Base-by-base conservation (phyloP, 495 filamentous ascomycete species). In the Geoglossum glabrum region DNA sequence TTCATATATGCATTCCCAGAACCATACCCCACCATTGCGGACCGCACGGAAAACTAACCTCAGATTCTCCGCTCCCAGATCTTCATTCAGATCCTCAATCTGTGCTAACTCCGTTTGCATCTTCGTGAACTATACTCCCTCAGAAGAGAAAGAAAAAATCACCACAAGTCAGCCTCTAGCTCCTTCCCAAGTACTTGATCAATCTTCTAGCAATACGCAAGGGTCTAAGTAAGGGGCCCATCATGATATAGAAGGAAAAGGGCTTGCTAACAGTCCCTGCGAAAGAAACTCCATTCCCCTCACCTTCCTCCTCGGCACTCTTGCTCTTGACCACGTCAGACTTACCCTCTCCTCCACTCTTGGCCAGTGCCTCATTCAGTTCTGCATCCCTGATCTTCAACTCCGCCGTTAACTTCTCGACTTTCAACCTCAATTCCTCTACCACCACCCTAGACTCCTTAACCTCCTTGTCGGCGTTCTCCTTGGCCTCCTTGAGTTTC, bases 241-340 rank as follows among this genome's bases (percentile, higher is more conserved):
- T 23, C 3, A 50, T 25, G 46, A 50, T 50, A 17, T 50, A 26
- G 21, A 50, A 50, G 46, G 46, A 50, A 50, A 50, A 50, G 46
- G 46, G 46, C 46, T 50, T 50, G 46, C 52, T 55, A n/a, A 55
- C 52, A 55, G 52, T 55, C 34, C 52, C 52, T 40, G 28, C 52
- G 34, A 55, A 34, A 40, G 52, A 55, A 40, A 55, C 30, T 34
- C 52, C 34, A 55, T 55, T 55, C 52, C 34, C 52, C 52, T 55
- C 52, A 34, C 52, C 52, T 55, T 40, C 52, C 46, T 50, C 46
- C 46, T 5, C 46, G 26, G 21, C 46, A 25, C 8, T 8, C 46
- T 8, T 10, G 21, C 46, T 26, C 46, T 50, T 50, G 21, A 4
- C 46, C 6, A 23, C 7, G 19, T 5, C 27, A 6, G 10, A 23